phyloP scores from a whole-genome alignment of 192 early-diverging fungal genomes.

The Geranomyces variabilis region DNA sequence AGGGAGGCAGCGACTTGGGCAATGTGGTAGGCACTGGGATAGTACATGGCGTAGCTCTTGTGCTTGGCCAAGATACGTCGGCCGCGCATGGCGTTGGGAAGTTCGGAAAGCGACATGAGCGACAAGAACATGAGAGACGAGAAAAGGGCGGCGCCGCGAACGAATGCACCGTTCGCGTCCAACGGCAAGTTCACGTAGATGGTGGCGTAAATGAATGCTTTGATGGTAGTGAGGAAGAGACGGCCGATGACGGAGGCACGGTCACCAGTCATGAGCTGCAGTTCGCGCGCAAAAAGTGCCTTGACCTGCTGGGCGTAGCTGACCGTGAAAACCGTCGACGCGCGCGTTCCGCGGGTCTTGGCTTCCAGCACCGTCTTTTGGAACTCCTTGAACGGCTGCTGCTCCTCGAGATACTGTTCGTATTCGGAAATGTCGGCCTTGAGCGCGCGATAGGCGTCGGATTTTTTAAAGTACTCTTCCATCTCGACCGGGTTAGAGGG shows the following conservation, averaged over 20 bases:
- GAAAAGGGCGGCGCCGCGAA: constrained; percentile 80
- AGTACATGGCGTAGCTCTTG: constrained; percentile 72
- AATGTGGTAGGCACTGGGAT: constrained; percentile 63
- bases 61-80: constrained; percentile 81
- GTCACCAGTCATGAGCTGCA: constrained; percentile 63
- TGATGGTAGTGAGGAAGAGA: not conserved
- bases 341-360: constrained; percentile 50
- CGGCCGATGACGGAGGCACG: constrained; percentile 45
- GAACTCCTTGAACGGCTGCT: constrained; percentile 44
- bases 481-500: constrained; percentile 66
- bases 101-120: constrained; percentile 62
- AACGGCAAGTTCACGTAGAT: constrained; percentile 68
- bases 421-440: constrained; percentile 53
- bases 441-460: constrained; percentile 45
- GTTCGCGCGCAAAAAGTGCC: constrained; percentile 63
- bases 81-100: constrained; percentile 71
- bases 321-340: constrained; percentile 61
- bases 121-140: constrained; percentile 58
- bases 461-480: constrained; percentile 56
- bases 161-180: constrained; percentile 66
- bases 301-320: constrained; percentile 68
- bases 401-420: constrained; percentile 43
- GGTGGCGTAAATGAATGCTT: constrained; percentile 18
- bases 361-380: constrained; percentile 56
- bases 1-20: constrained; percentile 59